Evolutionary conservation across 2,329 filamentous ascomycete genomes (phyloP).

Genomic region (Epicoccum nigrum): DNA sequence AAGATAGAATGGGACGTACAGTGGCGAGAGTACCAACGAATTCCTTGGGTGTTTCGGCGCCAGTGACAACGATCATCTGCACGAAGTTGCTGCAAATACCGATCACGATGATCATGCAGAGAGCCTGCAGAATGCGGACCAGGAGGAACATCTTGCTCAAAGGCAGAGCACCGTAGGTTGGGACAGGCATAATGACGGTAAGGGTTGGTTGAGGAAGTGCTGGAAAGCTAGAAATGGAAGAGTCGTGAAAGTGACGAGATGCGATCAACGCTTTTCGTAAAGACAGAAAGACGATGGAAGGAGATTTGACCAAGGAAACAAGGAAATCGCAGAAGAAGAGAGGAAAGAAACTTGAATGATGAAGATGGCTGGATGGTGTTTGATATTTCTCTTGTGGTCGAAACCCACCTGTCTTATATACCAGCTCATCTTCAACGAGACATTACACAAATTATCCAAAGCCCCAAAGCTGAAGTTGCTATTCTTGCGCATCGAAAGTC

Average conservation of each 20-base stretch:
- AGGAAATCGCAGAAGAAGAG: conserved; percentile 36
- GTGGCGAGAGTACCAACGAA: conserved; percentile 80
- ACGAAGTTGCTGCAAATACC: conserved; percentile 85
- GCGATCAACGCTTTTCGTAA: conserved; percentile 16
- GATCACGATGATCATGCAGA: conserved; percentile 76
- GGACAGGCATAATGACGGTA: conserved; percentile 57
- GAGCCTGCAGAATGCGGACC: conserved; percentile 72
- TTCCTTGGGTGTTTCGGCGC: conserved; percentile 71
- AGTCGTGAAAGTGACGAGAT: conserved; percentile 2
- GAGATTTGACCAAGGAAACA: conserved; percentile 40
- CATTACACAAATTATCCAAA: conserved; percentile 12
- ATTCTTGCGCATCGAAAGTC: conserved; percentile 42
- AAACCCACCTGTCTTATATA: conserved; percentile 16
- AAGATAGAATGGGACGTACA: conserved; percentile 60
- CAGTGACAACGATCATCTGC: conserved; percentile 70
- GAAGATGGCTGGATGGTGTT: conserved; percentile 43
- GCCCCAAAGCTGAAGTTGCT: conserved; percentile 20
- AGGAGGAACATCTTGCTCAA: conserved; percentile 79
- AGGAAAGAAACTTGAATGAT: conserved; percentile 42
- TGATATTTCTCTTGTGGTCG: conserved; percentile 29
- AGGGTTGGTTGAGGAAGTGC: background rate
- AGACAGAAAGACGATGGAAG: conserved; percentile 16
- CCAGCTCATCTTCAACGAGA: conserved; percentile 3
- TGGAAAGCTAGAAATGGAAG: conserved; percentile 2
- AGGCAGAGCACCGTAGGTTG: conserved; percentile 67